These are phyloP conservation scores for Helicostylum pulchrum DNA, from an alignment of 192 early-diverging fungal genomes.

Conservation along the genomic window DNA sequence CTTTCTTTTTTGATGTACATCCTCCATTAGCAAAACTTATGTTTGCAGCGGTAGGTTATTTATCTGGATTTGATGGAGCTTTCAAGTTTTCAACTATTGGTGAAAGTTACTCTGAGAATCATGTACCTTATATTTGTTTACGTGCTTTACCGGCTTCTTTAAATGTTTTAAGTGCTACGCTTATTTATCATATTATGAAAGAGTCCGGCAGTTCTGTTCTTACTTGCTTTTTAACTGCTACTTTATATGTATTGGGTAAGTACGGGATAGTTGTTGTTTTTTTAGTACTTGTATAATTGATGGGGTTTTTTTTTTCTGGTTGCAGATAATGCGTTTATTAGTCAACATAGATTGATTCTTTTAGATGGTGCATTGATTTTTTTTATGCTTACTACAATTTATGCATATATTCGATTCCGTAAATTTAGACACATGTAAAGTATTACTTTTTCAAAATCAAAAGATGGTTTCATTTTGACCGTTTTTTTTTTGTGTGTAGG, in stretches of 20 bases:
- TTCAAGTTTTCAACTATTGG: conserved; percentile 95
- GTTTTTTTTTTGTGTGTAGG: conserved; percentile 24
- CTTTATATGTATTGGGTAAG: conserved; percentile 82
- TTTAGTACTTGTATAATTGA: background rate
- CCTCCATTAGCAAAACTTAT: conserved; percentile 94
- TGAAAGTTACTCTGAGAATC: conserved; percentile 81
- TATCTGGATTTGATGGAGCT: conserved; percentile 93
- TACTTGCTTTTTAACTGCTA: conserved; percentile 69
- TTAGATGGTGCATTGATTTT: conserved; percentile 93
- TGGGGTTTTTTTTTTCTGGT: background rate
- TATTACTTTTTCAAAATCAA: background rate
- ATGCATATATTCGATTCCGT: conserved; percentile 86
- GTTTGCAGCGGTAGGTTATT: conserved; percentile 75
- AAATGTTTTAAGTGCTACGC: conserved; percentile 70
- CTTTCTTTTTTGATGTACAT: conserved; percentile 97
- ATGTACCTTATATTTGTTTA: conserved; percentile 86
- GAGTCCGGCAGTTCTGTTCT: conserved; percentile 80
- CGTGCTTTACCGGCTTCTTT: conserved; percentile 76
- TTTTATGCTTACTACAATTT: conserved; percentile 82
- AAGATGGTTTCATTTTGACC: conserved; percentile 18
- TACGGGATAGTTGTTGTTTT: conserved; percentile 3
- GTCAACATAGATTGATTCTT: conserved; percentile 89
- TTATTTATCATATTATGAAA: conserved; percentile 82
- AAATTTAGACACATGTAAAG: conserved; percentile 45
- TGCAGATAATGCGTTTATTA: conserved; percentile 84